Conservation (phyloP, 192 early-diverging fungal genomes). For the Entophlyctis helioformis region DNA sequence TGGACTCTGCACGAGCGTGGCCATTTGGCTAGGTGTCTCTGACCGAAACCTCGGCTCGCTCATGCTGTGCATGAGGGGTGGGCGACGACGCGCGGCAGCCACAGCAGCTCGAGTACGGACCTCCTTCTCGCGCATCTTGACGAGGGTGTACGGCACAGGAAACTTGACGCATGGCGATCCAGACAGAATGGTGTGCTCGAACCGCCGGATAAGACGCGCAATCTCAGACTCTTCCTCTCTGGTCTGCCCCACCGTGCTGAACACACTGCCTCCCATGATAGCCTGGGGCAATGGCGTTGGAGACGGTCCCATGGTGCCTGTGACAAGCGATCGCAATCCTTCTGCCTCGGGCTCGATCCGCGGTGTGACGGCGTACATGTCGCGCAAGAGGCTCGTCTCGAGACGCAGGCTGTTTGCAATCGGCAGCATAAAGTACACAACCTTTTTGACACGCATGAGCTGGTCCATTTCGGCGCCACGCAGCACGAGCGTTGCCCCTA, state of each 20-base stretch:
- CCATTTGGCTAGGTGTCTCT: too few species aligned
- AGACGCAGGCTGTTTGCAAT: constrained; percentile 80
- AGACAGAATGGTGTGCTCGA: constrained; percentile 66
- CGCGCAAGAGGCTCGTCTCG: constrained; percentile 65
- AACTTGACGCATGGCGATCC: constrained; percentile 80
- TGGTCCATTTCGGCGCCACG: constrained; percentile 63
- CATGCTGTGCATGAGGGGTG: too few species aligned
- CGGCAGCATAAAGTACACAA: constrained; percentile 72
- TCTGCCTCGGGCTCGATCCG: constrained; percentile 5
- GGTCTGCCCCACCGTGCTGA: too few species aligned
- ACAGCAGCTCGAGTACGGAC: too few species aligned
- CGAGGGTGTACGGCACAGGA: constrained; percentile 72
- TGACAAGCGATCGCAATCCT: too few species aligned
- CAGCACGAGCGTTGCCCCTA: constrained; percentile 79
- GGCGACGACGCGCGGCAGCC: too few species aligned
- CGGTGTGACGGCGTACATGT: constrained; percentile 48
- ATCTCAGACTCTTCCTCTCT: constrained; percentile 5
- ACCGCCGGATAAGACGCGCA: constrained; percentile 31
- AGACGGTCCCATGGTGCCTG: too few species aligned
- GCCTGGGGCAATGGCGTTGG: too few species aligned
- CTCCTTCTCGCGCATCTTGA: constrained; percentile 16
- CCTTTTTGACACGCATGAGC: constrained; percentile 66
- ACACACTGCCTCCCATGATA: too few species aligned
- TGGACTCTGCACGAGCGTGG: too few species aligned
- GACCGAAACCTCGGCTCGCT: too few species aligned